These are phyloP conservation scores for Aquilaria sinensis DNA, from an alignment of 345 rosid genomes.

Conservation along the genomic window DNA sequence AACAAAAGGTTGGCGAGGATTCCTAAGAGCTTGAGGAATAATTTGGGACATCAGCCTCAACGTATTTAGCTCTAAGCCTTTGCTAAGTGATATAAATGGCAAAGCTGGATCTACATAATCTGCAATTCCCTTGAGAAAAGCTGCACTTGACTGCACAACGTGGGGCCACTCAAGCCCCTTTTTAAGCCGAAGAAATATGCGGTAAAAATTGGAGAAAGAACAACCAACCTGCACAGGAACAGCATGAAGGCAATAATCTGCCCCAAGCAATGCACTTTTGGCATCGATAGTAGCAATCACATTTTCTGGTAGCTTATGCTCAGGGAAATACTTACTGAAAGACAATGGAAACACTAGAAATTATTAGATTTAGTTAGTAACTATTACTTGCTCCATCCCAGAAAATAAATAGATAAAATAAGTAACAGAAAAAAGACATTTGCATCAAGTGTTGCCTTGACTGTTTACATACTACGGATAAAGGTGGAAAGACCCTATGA, in stretches of 20 bases:
- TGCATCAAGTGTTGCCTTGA: too few species aligned
- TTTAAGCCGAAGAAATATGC: neutral
- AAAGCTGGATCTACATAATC: conserved; percentile 72
- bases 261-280: conserved; percentile 59
- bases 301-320: conserved; percentile 71
- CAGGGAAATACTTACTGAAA: conserved; percentile 78
- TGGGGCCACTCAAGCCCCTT: neutral
- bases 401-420: too few species aligned
- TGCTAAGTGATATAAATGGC: conserved; percentile 93
- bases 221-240: conserved; percentile 82
- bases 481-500: too few species aligned
- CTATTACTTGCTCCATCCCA: too few species aligned
- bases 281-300: conserved; percentile 78
- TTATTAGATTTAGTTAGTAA: neutral
- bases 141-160: conserved; percentile 74
- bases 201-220: neutral
- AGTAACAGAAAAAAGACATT: too few species aligned
- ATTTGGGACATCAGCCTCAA: conserved; percentile 95
- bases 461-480: too few species aligned
- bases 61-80: conserved; percentile 86
- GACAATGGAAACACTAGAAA: conserved; percentile 4
- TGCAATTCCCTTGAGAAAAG: conserved; percentile 71
- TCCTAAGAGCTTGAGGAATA: conserved; percentile 61
- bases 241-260: conserved; percentile 88
- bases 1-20: conserved; percentile 82